Evolutionary conservation across 331 rosid species (phyloP), one percentile per base, ranked within the genome.

Genomic region (Pyracantha coccinea): DNA sequence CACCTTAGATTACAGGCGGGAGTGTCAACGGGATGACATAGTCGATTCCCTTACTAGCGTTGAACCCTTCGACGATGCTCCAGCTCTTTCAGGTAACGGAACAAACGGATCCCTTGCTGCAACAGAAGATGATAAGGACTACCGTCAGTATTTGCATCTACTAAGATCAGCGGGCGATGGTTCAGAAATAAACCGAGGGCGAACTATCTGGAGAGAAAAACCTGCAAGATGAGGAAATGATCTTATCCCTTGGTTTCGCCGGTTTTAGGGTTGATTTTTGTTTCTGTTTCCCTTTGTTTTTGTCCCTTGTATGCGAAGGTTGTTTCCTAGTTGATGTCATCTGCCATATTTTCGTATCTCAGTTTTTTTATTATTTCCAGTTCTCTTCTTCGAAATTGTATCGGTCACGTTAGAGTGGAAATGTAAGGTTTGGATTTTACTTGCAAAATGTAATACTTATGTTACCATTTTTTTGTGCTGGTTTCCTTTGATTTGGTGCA

Each of bases 1-100:
- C 68, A 94, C 99, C 65, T 81, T 92, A 83, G 99, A 94, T 88
- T 94, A 94, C 79, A 90, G 99, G 85, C 85, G 99, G 66, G 97
- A 94, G 75, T 94, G 97, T 75, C 97, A 90, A 89, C 96, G 75
- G 27, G 76, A 84, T 14, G 99, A 92, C 73, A 13, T 84, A 1
- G 99, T 94, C 11, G 97, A 94, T 83, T 94, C 93, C 23, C 97
- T 94, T 57, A 85, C 97, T 1, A 85, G 90, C 38, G 81, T 63
- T 77, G 96, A 91, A 83, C 62, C 68, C 8, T 28, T 72, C 2
- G 92, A 84, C 61, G 88, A 70, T 7, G 76, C 62, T 0, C 83
- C 83, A 76, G 78, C 52, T n/a, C 76, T 81, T 79, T 74, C 88
- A 19, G 81, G 82, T 64, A 77, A 82, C 17, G 86, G 89, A 71